phyloP scores from a whole-genome alignment of 2,329 filamentous ascomycete genomes.

The Aspergillus udagawae region DNA sequence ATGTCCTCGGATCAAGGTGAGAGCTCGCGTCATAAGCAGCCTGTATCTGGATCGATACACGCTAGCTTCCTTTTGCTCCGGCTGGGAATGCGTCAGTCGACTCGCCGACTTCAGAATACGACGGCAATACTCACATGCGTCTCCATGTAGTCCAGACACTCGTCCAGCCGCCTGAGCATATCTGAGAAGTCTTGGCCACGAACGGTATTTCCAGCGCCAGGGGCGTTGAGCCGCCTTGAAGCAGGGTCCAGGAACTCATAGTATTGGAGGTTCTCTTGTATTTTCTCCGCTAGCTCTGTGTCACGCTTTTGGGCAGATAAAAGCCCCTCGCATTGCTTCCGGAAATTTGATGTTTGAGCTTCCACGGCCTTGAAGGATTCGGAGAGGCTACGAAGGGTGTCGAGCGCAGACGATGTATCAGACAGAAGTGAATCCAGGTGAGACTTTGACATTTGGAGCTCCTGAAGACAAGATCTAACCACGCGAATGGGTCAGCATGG shows the following conservation, averaged over 20 bases:
- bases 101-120: conserved; percentile 1
- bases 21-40: conserved; percentile 66
- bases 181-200: conserved; percentile 80
- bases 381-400: conserved; percentile 72
- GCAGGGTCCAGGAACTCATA: conserved; percentile 92
- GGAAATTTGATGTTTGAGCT: conserved; percentile 86
- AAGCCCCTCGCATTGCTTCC: conserved; percentile 84
- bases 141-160: conserved; percentile 90
- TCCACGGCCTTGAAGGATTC: conserved; percentile 86
- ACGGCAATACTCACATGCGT: conserved; percentile 59
- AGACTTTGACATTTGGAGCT: conserved; percentile 72
- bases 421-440: conserved; percentile 76
- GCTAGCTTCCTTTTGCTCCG: conserved; percentile 80
- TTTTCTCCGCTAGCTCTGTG: conserved; percentile 72
- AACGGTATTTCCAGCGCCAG: conserved; percentile 80
- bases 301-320: conserved; percentile 76
- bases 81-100: conserved; percentile 44
- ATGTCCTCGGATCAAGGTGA: conserved; percentile 64
- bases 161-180: conserved; percentile 81
- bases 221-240: conserved; percentile 84
- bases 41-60: conserved; percentile 85
- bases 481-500: conserved; percentile 6
- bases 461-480: conserved; percentile 69
- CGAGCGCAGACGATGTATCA: conserved; percentile 72
- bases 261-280: conserved; percentile 87